Evolutionary conservation across 192 early-diverging fungal species (phyloP), one percentile per base, ranked within the genome.

Genomic region (Backusella luteola): DNA sequence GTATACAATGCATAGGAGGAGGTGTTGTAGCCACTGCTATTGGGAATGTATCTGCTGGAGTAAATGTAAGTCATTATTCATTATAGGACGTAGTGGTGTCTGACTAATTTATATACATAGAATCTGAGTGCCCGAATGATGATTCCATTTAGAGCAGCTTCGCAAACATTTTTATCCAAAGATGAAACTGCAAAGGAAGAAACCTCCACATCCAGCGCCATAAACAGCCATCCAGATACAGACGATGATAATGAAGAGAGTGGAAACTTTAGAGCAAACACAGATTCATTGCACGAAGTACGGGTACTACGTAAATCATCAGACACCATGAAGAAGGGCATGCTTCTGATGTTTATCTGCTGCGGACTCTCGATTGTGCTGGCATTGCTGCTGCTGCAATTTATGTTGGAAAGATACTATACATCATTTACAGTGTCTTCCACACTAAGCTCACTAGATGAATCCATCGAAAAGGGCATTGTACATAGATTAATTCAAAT

Each of bases 31-130:
- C 73, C 0, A 35, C 73, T 38, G 73, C 73, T 19, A 63, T 74
- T 19, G 73, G 53, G 1, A 66, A 66, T 26, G 73, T 74, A 29
- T 66, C 73, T 41, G 73, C 73, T 66, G 73, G 73, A 38, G 73
- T 74, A 6, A 74, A 74, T 66, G 73, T 74, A 74, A 66, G 56
- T 63, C 29, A 49, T 42, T 2, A 4, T 17, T 34, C 7, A 17
- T n/a, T 68, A 4, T 21, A 35, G 34, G 3, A 66, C 17, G 6
- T 14, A 14, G 7, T 15, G 8, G 14, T 12, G 6, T 23, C 35
- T 66, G 19, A 41, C 42, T 23, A 23, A 17, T 29, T 49, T 44
- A 44, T 44, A 14, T 44, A 23, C 9, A 63, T 66, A 74, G 73
- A 34, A 66, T 29, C 29, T 74, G 12, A n/a, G 53, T 41, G 73